Evolutionary conservation across 768 basidiomycete species (phyloP), one percentile per base, ranked within the genome.

Genomic region (Lactarius hatsudake): DNA sequence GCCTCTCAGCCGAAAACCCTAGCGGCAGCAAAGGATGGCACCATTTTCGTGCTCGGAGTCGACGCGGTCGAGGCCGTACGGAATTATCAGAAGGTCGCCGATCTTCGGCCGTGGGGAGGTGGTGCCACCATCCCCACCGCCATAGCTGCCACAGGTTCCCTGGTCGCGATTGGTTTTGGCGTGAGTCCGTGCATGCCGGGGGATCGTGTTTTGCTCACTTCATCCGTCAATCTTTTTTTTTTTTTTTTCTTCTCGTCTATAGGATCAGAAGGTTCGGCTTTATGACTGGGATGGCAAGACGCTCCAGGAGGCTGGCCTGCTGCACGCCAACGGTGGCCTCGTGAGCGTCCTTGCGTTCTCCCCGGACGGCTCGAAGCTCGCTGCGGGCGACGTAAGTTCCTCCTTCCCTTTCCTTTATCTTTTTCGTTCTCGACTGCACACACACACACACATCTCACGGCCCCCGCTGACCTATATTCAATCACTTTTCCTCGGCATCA

Each of bases 291-390:
- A 89, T 66, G 89, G 87, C 0, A 86, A 84, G 67, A 71, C 80
- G 2, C 73, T 93, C 64, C 84, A 79, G 57, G 87, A 89, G 74
- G 75, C 74, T 34, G 83, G 76, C 0, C 79, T 84, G 2, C 79
- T 91, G 10, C 87, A 89, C 69, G 87, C 86, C 38, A 90, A 90
- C 75, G 84, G 84, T 70, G 90, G 87, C 17, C 78, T 84, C 8
- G 79, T 98, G 23, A 88, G 87, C 51, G 86, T 87, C 0, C 75
- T 98, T 7, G 85, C 91, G 0, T 90, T 97, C 78, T 91, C 93
- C 0, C 85, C 87, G 0, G 87, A 96, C 75, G 91, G 90, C 0
- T 79, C 78, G 26, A 77, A 87, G 43, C 81, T 98, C 13, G 93
- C 90, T 62, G 83, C 88, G 7, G 96, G 96, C 57, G 94, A 98